Evolutionary conservation across 139 green algal genomes (phyloP).

Genomic region (Eudorina sp.): DNA sequence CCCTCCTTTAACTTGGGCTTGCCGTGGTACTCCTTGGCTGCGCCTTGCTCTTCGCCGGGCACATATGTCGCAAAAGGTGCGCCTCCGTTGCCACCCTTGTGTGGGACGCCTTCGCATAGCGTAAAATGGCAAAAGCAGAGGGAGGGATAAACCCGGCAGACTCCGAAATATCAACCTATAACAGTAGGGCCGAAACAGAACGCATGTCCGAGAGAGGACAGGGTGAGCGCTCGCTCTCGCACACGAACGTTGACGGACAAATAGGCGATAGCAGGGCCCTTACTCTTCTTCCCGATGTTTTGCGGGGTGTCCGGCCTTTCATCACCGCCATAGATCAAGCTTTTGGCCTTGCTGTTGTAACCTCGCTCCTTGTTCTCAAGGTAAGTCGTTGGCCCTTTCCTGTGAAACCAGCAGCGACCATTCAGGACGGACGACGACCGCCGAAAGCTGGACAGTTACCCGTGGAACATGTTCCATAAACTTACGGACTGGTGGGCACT

Average conservation of each 20-base stretch:
- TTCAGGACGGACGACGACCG: background rate
- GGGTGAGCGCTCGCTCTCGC: background rate
- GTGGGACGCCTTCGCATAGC: conserved; percentile 27
- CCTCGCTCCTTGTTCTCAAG: conserved; percentile 30
- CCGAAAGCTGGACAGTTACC: background rate
- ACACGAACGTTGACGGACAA: background rate
- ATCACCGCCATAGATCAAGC: conserved; percentile 28
- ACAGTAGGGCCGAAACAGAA: background rate
- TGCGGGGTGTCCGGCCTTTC: background rate
- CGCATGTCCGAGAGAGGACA: background rate
- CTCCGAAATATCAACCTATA: background rate
- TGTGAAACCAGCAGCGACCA: background rate
- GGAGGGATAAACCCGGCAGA: background rate
- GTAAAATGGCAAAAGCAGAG: background rate
- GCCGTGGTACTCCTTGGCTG: background rate
- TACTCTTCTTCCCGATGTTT: conserved; percentile 37
- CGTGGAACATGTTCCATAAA: background rate
- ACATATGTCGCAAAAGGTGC: conserved; percentile 34
- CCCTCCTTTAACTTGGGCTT: conserved; percentile 47
- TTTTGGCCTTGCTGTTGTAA: conserved; percentile 41
- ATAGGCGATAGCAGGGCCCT: background rate
- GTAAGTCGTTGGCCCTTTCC: conserved; percentile 18
- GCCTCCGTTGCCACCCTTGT: background rate
- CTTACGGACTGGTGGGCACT: conserved; percentile 21
- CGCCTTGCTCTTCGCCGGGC: background rate